Evolutionary conservation across 139 green algal species (phyloP), one percentile per base, ranked within the genome.

Genomic region (Ulvella scutata): DNA sequence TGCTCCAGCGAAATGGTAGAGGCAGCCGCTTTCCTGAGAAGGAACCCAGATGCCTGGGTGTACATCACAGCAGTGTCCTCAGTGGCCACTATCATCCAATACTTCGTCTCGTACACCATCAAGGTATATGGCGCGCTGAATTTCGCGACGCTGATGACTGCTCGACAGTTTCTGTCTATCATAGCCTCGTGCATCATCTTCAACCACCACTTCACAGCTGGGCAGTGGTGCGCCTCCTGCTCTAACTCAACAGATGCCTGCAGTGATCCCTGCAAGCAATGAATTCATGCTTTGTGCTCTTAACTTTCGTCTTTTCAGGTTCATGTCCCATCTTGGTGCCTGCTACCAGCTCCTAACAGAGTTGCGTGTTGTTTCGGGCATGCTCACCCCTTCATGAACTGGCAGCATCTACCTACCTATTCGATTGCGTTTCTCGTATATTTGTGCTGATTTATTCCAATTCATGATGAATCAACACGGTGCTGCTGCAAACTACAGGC

Each of bases 61-160:
- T 87, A 82, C 33, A 85, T 92, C 21, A 26, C 90, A 9, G 62
- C 61, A 13, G 80, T 96, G 0, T 90, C 86, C 4, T 38, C 77
- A 1, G 79, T 85, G 3, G 81, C 86, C 40, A 89, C 86, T 3
- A 31, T 82, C 2, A 86, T 84, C 7, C 90, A 96, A 82, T 83
- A 95, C 43, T 87, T 93, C 73, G 95, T 97, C 73, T 81, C 82
- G 23, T 85, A 91, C 74, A 94, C 91, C 17, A 93, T 96, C 74
- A 79, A 83, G 23, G 82, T 72, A 3, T 92, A 90, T 62, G 91
- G 92, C 4, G 89, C 91, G 33, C 85, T 97, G 34, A 73, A 93
- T 10, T 96, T 98, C 76, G 93, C 93, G 10, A 92, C 89, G 35
- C 87, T 96, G 74, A 98, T 98, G 93, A 98, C 92, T 20, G 93